Evolutionary conservation across 306 rosid species (phyloP).

Genomic region (Astragalus glycyphyllos): DNA sequence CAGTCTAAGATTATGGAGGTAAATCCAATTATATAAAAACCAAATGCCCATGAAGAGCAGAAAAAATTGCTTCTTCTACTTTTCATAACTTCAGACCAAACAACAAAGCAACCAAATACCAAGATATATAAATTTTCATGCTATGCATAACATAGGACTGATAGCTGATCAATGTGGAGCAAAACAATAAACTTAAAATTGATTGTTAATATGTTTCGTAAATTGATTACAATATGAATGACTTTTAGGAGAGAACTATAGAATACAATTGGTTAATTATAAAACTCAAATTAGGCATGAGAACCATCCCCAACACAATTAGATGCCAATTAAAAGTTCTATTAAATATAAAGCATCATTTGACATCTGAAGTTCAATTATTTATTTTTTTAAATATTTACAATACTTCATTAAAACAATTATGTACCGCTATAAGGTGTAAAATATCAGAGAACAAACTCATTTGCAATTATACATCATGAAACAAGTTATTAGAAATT

Average conservation of each 20-base stretch:
- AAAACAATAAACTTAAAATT: slow-evolving; percentile 29
- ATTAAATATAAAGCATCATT: slow-evolving; percentile 16
- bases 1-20: slow-evolving; percentile 9
- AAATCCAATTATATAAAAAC: slow-evolving; percentile 25
- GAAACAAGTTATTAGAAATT: slow-evolving; percentile 23
- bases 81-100: slow-evolving; percentile 29
- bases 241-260: not conserved
- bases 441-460: slow-evolving; percentile 9
- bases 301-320: slow-evolving; percentile 5
- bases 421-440: not conserved
- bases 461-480: slow-evolving; percentile 6
- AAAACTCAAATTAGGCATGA: slow-evolving; percentile 18
- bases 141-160: slow-evolving; percentile 5
- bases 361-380: slow-evolving; percentile 15
- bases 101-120: not conserved
- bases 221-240: slow-evolving; percentile 6
- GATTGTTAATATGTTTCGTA: slow-evolving; percentile 5
- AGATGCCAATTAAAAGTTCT: slow-evolving; percentile 25
- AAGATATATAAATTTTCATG: not conserved
- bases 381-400: slow-evolving; percentile 1
- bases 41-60: slow-evolving; percentile 9
- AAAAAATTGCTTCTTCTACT: not conserved
- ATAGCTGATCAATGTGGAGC: not conserved
- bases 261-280: not conserved
- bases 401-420: slow-evolving; percentile 26